Evolutionary conservation across 148 eudicot species (phyloP).

Genomic region (Rhododendron molle): DNA sequence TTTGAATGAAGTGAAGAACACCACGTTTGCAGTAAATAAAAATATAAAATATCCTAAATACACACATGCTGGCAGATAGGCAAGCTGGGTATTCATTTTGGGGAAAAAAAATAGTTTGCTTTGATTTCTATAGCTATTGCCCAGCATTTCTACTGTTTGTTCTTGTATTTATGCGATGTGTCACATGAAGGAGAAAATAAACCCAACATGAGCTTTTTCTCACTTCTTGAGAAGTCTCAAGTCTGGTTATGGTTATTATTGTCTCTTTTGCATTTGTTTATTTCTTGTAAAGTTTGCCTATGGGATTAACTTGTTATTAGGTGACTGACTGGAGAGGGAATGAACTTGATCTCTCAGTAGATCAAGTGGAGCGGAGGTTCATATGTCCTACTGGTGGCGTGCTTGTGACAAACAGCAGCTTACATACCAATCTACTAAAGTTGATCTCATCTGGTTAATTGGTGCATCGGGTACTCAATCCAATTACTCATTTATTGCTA

Average conservation of each 20-base stretch:
- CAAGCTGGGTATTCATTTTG: background rate
- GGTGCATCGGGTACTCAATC: slow-evolving; percentile 18
- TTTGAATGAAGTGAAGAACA: background rate
- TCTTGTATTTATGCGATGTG: background rate
- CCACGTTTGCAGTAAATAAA: background rate
- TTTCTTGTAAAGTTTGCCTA: background rate
- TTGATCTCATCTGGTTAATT: slow-evolving; percentile 46
- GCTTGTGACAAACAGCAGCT: slow-evolving; percentile 57
- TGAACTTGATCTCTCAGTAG: slow-evolving; percentile 69
- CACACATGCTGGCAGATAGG: background rate
- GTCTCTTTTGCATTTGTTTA: background rate
- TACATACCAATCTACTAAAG: slow-evolving; percentile 57
- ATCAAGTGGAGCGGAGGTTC: slow-evolving; percentile 58
- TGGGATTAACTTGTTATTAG: slow-evolving; percentile 27
- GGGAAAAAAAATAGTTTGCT: too few relatives aligned
- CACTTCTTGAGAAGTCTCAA: background rate
- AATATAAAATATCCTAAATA: background rate
- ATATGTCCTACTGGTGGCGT: slow-evolving; percentile 79
- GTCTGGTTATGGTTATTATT: background rate
- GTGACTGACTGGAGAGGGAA: slow-evolving; percentile 86
- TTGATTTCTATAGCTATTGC: background rate
- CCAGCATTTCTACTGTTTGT: background rate
- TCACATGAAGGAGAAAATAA: background rate
- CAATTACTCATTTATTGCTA: background rate
- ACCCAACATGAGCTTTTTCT: background rate